Conservation (phyloP, 2,329 filamentous ascomycete genomes). For the Fonsecaea erecta region DNA sequence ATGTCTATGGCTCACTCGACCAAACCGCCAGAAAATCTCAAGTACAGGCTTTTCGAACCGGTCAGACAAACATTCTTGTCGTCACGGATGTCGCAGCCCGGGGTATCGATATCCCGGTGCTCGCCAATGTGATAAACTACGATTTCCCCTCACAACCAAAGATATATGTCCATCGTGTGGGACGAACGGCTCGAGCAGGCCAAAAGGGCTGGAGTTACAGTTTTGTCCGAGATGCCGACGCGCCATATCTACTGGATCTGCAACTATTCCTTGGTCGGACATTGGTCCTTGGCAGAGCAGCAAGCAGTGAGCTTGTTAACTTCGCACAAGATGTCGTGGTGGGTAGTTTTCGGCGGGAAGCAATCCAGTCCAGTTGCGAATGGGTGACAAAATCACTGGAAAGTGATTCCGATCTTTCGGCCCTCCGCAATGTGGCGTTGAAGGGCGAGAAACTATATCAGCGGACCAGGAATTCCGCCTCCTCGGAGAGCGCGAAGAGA, state of each 20-base stretch:
- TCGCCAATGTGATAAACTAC: conserved; percentile 98
- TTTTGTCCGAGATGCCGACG: conserved; percentile 82
- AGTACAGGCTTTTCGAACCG: conserved; percentile 84
- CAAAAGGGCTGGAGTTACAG: conserved; percentile 94
- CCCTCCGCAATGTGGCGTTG: conserved; percentile 72
- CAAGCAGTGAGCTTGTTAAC: conserved; percentile 63
- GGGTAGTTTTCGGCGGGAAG: conserved; percentile 73
- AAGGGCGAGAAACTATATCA: conserved; percentile 95
- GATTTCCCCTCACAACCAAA: conserved; percentile 97
- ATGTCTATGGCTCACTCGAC: conserved; percentile 92
- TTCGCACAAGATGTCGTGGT: conserved; percentile 84
- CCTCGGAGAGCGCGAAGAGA: conserved; percentile 85
- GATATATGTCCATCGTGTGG: conserved; percentile 94
- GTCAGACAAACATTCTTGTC: conserved; percentile 85
- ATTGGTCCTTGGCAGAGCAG: conserved; percentile 71
- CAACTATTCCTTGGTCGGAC: conserved; percentile 92
- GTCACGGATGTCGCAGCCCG: conserved; percentile 95
- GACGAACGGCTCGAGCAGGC: conserved; percentile 91
- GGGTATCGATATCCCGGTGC: conserved; percentile 95
- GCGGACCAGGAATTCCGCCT: conserved; percentile 86
- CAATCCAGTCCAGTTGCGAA: conserved; percentile 76
- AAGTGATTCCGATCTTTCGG: conserved; percentile 73
- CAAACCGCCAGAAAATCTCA: conserved; percentile 92
- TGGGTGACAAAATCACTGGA: conserved; percentile 79
- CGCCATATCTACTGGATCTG: conserved; percentile 88